Evolutionary conservation across 768 basidiomycete species (phyloP).

Genomic region (Trametes punicea): DNA sequence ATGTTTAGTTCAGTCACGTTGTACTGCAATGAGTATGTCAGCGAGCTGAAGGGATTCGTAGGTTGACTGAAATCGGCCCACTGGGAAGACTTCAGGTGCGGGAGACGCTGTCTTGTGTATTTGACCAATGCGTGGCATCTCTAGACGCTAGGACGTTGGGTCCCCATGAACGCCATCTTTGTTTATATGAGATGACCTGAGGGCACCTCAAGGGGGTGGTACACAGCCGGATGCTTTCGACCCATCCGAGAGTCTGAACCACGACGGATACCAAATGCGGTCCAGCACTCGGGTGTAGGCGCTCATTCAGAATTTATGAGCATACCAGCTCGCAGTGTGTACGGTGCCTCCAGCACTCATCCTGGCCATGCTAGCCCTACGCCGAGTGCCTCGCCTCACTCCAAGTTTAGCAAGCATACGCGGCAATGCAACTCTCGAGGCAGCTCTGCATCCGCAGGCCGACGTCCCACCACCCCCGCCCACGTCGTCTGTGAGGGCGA

Average conservation of each 20-base stretch:
- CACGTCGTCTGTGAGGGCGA: slow-evolving; percentile 12
- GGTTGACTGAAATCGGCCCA: too few relatives aligned
- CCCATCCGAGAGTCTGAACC: background rate
- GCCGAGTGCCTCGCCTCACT: slow-evolving; percentile 22
- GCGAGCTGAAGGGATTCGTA: too few relatives aligned
- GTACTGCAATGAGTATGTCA: too few relatives aligned
- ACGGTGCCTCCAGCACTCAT: background rate
- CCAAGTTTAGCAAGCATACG: slow-evolving; percentile 18
- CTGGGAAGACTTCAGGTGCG: too few relatives aligned
- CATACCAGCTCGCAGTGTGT: background rate
- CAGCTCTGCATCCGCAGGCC: slow-evolving; percentile 5
- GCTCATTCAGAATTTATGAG: slow-evolving; percentile 10
- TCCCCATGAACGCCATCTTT: too few relatives aligned
- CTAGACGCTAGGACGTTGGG: too few relatives aligned
- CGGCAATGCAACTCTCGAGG: slow-evolving; percentile 24
- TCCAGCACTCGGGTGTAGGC: background rate
- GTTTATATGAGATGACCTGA: too few relatives aligned
- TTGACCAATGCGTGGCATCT: too few relatives aligned
- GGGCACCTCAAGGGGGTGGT: too few relatives aligned
- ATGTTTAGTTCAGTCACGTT: too few relatives aligned
- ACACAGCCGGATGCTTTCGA: too few relatives aligned
- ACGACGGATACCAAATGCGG: background rate
- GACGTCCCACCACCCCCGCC: slow-evolving; percentile 17
- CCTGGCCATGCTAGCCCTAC: slow-evolving; percentile 25
- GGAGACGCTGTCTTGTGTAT: too few relatives aligned